A percentile compares a stretch with the other conserved stretches of the same genome.
These are phyloP conservation scores for Beta vulgaris DNA, from an alignment of 148 eudicot genomes.

Conservation along the genomic window DNA sequence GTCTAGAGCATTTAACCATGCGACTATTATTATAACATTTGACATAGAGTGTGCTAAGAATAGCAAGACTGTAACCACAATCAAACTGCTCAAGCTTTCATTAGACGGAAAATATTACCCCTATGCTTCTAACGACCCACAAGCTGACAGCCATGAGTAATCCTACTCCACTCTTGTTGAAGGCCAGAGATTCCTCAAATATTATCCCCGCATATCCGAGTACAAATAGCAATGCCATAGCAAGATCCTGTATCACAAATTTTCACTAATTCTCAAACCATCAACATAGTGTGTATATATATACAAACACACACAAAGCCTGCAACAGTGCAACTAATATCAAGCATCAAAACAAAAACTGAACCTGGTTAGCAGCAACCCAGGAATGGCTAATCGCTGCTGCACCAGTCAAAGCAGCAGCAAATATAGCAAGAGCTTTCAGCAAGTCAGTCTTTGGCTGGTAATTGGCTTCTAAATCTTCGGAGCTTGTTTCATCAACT, in stretches of 20 bases:
- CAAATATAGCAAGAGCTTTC: constrained; percentile 76
- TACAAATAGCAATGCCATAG: constrained; percentile 85
- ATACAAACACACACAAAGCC: no score
- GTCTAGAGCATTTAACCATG: background rate
- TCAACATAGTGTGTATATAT: no score
- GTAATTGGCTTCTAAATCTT: constrained; percentile 52
- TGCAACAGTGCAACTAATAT: background rate
- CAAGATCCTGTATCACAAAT: constrained; percentile 64
- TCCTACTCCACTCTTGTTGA: constrained; percentile 98
- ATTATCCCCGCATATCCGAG: constrained; percentile 89
- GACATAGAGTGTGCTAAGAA: background rate
- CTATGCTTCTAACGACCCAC: constrained; percentile 88
- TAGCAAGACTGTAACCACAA: background rate
- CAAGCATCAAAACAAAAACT: constrained; percentile 9
- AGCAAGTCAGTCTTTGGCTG: constrained; percentile 84
- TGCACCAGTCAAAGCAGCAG: constrained; percentile 75
- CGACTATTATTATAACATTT: background rate
- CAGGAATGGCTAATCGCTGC: constrained; percentile 81
- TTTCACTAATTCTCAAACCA: constrained; percentile 2
- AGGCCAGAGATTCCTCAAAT: constrained; percentile 93
- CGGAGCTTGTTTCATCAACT: constrained; percentile 71
- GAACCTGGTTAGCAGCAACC: constrained; percentile 99
- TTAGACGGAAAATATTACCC: constrained; percentile 48
- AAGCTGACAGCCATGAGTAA: constrained; percentile 92
- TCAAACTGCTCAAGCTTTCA: background rate